Evolutionary conservation across 129 eudicot genomes (phyloP).

Genomic region (Escallonia herrerae): DNA sequence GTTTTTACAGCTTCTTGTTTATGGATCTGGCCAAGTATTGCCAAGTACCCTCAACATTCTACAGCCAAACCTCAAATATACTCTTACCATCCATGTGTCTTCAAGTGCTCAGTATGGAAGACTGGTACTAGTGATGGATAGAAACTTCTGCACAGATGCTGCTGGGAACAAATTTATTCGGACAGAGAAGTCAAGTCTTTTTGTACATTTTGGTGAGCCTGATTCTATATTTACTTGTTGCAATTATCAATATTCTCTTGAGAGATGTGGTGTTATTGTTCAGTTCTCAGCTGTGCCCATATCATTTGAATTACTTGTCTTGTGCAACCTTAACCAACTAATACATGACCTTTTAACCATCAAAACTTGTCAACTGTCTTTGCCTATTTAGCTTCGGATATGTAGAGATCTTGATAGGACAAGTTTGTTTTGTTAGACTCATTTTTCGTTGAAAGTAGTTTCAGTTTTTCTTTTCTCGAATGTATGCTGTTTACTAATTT

Average conservation of each 20-base stretch:
- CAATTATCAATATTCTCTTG: too few species aligned
- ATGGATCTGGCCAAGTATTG: slow-evolving; percentile 75
- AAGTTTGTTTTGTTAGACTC: neutral
- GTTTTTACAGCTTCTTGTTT: slow-evolving; percentile 70
- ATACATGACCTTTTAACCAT: neutral
- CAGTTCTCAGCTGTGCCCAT: too few species aligned
- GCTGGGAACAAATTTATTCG: slow-evolving; percentile 77
- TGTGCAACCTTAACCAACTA: neutral
- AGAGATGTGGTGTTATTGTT: too few species aligned
- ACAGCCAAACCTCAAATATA: slow-evolving; percentile 54
- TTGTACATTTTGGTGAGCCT: slow-evolving; percentile 70
- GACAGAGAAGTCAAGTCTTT: slow-evolving; percentile 43
- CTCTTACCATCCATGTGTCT: slow-evolving; percentile 53
- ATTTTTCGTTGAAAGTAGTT: neutral
- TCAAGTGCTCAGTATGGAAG: slow-evolving; percentile 55
- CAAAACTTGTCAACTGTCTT: neutral
- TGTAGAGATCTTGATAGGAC: neutral
- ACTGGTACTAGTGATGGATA: slow-evolving; percentile 65
- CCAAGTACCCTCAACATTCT: slow-evolving; percentile 52
- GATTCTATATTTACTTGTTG: neutral
- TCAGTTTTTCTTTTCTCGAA: too few species aligned
- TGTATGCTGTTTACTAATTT: neutral
- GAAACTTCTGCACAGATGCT: slow-evolving; percentile 60
- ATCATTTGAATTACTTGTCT: too few species aligned
- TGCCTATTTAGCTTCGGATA: neutral